Base-by-base conservation (phyloP, 768 basidiomycete species). In the Leccinum sublutescens region DNA sequence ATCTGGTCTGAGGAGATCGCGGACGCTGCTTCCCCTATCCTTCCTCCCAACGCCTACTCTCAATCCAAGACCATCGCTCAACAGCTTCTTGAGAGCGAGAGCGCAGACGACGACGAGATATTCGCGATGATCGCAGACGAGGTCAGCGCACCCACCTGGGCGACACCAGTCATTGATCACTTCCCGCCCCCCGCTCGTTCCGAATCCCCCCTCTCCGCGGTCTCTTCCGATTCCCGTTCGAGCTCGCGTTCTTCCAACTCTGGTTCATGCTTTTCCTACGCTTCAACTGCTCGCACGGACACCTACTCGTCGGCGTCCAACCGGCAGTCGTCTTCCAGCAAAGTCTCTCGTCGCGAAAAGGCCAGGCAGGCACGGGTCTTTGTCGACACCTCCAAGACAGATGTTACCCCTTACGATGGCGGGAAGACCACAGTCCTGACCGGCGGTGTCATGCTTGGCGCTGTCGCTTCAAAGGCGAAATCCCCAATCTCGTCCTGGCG, bases 371-470 rank as follows among this genome's bases (percentile, higher is more conserved):
- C 82, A 23, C 85, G 84, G 62, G 87, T 92, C 64, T 91, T 81
- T 68, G 73, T 93, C 56, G 91, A 93, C 73, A 82, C 79, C 21
- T 75, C 85, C 68, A 92, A 86, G 79, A 91, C 75, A 55, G 88
- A 88, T 49, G 88, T 92, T 62, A 92, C 90, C 50, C 88, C 88
- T 66, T 93, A 93, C 66, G 90, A 93, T 64, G 90, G 89, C 57
- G 91, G 91, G 63, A 91, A 91, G 81, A 93, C 91, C 55, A 91
- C 90, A 29, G 90, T 92, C 52, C 83, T 93, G 65, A 91, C 90
- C 3, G 91, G 91, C 57, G 91, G 90, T 63, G 90, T 92, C 64
- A 93, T 93, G 91, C 87, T 93, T 61, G 90, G 89, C 52, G 76
- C 80, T 40, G 79, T 76, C 63, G 68, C 74, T 57, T 59, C 70